These are phyloP conservation scores for Spergularia azorica DNA, from an alignment of 179 eudicot genomes.

Conservation along the genomic window DNA sequence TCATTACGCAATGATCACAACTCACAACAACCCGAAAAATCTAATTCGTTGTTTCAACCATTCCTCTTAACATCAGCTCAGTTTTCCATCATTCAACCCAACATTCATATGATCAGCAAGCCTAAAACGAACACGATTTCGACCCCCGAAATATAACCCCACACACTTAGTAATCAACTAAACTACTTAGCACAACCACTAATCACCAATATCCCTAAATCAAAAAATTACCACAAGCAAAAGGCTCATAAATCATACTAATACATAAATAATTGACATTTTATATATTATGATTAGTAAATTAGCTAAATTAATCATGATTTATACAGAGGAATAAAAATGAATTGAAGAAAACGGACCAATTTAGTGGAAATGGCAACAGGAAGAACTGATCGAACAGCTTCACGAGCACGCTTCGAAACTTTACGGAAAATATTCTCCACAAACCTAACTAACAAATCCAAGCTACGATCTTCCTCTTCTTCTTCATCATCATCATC, in stretches of 20 bases:
- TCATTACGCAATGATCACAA: neutral
- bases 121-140: neutral
- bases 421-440: constrained; percentile 74
- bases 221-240: too few species aligned
- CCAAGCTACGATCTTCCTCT: constrained; percentile 86
- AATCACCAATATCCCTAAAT: too few species aligned
- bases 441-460: constrained; percentile 77
- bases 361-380: constrained; percentile 65
- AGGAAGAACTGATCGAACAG: constrained; percentile 88
- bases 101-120: too few species aligned
- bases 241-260: neutral
- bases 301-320: too few species aligned
- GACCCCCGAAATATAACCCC: too few species aligned
- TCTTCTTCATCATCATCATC: constrained; percentile 63
- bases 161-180: too few species aligned
- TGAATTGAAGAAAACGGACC: constrained; percentile 37
- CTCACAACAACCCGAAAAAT: neutral
- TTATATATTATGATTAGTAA: too few species aligned
- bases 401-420: constrained; percentile 76
- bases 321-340: neutral
- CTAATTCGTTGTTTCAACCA: too few species aligned
- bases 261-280: too few species aligned
- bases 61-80: too few species aligned
- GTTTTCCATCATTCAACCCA: too few species aligned
- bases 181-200: too few species aligned